Evolutionary conservation across 805 yeast species (phyloP), one percentile per base, ranked within the genome.

Genomic region (Candida ipomoeae): DNA sequence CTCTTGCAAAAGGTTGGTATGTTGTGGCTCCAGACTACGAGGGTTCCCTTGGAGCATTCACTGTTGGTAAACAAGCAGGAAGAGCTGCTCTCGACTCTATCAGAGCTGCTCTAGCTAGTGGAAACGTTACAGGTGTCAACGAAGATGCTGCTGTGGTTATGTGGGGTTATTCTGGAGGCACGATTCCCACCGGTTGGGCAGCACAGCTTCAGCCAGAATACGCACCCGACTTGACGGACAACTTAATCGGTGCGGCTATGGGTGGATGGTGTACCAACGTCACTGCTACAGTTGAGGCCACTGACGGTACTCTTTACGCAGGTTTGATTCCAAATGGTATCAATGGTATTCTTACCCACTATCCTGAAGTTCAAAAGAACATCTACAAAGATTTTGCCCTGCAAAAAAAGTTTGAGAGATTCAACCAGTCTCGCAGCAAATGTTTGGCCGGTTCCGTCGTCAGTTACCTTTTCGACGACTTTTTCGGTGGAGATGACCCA

Each of bases 91-190:
- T 71, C 46, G 68, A 71, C 48, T 56, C 69, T 1, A 48, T 71
- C 18, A 50, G 70, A 41, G 75, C 66, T 2, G 54, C 61, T 1
- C 55, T 70, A 34, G 36, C 49, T 4, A 45, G 61, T 7, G 54
- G 51, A 1, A 49, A 59, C 26, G 26, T 50, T 18, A 56, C 69
- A 1, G 64, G 64, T 1, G 37, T 66, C 18, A 36, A 50, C 10
- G 17, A 52, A 5, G 55, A 59, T 36, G 65, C 71, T 26, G 43
- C 49, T 26, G 60, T 56, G 18, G 60, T 46, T 7, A 38, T 70
- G 42, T 68, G 69, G 69, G 76, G 76, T 0, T 71, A 66, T 47
- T 67, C 72, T 3, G 76, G 76, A n/a, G 75, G 74, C 8, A 60
- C 71, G 1, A 51, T 70, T 31, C 71, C 75, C 13, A 47, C 68